Evolutionary conservation across 2,329 filamentous ascomycete species (phyloP).

Genomic region (Cladosporium sp.): DNA sequence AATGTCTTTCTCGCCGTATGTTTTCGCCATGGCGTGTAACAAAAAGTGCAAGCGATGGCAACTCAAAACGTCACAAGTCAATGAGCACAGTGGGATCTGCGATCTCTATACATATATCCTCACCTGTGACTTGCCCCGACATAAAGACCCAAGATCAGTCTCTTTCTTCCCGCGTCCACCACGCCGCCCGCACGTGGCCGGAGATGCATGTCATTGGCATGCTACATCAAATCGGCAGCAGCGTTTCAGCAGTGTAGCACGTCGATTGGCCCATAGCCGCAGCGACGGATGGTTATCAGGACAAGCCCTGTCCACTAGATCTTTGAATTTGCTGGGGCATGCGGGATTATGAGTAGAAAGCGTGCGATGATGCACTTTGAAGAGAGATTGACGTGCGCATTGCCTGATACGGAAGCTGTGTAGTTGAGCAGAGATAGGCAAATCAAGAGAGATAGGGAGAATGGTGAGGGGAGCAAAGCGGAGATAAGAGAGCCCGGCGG

Average conservation of each 20-base stretch:
- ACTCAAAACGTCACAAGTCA: neutral
- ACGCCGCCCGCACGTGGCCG: neutral
- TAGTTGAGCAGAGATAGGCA: slow-evolving; percentile 1
- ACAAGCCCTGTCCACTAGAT: neutral
- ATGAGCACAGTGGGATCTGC: neutral
- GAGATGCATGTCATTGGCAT: neutral
- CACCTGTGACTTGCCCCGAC: neutral
- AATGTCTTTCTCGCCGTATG: slow-evolving; percentile 20
- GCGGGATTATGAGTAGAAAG: neutral
- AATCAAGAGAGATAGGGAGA: neutral
- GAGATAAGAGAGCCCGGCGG: slow-evolving; percentile 1
- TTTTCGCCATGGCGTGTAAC: neutral
- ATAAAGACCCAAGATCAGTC: neutral
- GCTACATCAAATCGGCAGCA: neutral
- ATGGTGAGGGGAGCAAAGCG: neutral
- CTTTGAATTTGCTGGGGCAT: neutral
- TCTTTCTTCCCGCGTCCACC: too few relatives aligned
- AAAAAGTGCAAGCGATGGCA: neutral
- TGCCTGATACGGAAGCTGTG: slow-evolving; percentile 4
- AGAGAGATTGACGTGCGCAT: neutral
- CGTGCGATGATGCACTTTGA: neutral
- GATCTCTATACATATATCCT: neutral
- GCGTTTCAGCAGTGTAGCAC: neutral
- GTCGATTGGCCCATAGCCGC: neutral
- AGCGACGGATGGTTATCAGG: neutral